These are phyloP conservation scores for Breynia disticha DNA, from an alignment of 441 rosid genomes.

Conservation along the genomic window DNA sequence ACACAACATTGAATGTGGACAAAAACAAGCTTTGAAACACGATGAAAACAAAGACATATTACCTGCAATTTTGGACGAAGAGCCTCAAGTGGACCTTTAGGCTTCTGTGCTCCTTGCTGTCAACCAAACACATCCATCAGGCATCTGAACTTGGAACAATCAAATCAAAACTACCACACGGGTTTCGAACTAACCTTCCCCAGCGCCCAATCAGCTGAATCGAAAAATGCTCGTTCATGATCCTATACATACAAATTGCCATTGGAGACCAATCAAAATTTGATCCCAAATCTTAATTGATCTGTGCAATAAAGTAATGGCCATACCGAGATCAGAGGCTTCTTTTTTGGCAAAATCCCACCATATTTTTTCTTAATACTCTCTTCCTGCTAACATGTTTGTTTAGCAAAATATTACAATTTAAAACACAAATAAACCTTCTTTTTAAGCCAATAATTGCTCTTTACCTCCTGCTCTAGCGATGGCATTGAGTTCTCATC, in stretches of 20 bases:
- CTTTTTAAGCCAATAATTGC: background rate
- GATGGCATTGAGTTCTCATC: constrained; percentile 30
- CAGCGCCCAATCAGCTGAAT: constrained; percentile 98
- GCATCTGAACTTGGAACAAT: too few relatives aligned
- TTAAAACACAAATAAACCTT: too few relatives aligned
- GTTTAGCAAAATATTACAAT: too few relatives aligned
- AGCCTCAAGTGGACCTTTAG: constrained; percentile 93
- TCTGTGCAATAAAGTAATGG: too few relatives aligned
- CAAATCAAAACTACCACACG: background rate
- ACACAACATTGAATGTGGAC: too few relatives aligned
- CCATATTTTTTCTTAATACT: constrained; percentile 71
- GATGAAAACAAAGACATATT: constrained; percentile 1
- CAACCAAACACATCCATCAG: constrained; percentile 3
- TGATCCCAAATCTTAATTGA: too few relatives aligned
- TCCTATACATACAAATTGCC: constrained; percentile 39
- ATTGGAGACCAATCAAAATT: too few relatives aligned
- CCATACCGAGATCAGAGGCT: constrained; percentile 80
- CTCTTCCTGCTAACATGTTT: constrained; percentile 40
- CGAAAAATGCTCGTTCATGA: constrained; percentile 93
- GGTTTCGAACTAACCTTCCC: constrained; percentile 49
- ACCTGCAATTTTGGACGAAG: constrained; percentile 98
- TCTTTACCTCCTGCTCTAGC: constrained; percentile 35
- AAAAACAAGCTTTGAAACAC: background rate
- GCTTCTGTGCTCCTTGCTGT: constrained; percentile 92
- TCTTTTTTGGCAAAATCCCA: constrained; percentile 79